These are phyloP conservation scores for Corchorus capsularis DNA, from an alignment of 345 rosid genomes.

Conservation along the genomic window DNA sequence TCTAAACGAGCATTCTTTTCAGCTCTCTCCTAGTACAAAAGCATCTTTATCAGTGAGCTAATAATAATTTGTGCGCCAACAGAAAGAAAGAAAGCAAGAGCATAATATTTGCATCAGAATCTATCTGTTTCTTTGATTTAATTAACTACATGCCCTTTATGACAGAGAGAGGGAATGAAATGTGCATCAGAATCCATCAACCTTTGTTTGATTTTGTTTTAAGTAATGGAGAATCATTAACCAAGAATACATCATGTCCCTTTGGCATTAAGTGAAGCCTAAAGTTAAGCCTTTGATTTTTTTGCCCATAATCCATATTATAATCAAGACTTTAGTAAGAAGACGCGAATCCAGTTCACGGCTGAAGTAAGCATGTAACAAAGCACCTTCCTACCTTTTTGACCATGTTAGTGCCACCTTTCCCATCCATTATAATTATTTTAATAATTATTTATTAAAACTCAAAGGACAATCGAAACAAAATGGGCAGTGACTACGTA, in stretches of 20 bases:
- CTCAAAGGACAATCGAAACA: not conserved
- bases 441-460: not conserved
- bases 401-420: constrained; percentile 58
- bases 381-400: constrained; percentile 38
- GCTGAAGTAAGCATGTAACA: constrained; percentile 48
- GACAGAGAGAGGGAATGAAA: constrained; percentile 30
- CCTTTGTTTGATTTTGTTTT: constrained; percentile 36
- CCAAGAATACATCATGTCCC: constrained; percentile 49
- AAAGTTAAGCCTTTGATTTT: constrained; percentile 49
- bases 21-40: constrained; percentile 36
- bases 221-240: constrained; percentile 59
- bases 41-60: constrained; percentile 25
- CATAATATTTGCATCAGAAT: constrained; percentile 29
- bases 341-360: constrained; percentile 56
- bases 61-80: not conserved
- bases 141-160: constrained; percentile 2
- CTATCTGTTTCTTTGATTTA: constrained; percentile 20
- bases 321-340: constrained; percentile 29
- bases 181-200: constrained; percentile 66
- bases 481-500: constrained; percentile 21
- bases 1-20: constrained; percentile 45
- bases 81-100: constrained; percentile 22
- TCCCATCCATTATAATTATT: constrained; percentile 29
- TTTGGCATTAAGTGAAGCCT: constrained; percentile 50
- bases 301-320: constrained; percentile 27